A percentile compares a stretch with the other conserved stretches of the same genome.
These are phyloP conservation scores for Lagenidium giganteum DNA, from an alignment of 352 stramenopile genomes.

Conservation along the genomic window DNA sequence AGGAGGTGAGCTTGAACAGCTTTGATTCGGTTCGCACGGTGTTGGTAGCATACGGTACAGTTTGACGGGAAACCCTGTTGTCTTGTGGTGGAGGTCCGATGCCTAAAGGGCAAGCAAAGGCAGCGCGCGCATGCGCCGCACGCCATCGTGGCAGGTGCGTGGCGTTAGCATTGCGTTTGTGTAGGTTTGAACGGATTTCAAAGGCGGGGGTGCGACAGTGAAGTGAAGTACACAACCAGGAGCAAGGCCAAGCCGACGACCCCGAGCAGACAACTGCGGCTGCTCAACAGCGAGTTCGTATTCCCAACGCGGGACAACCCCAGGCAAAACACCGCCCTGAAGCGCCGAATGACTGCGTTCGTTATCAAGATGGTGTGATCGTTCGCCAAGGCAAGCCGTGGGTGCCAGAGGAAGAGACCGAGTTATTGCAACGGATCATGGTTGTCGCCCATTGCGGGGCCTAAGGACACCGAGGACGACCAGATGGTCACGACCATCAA, in stretches of 20 bases:
- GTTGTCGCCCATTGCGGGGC: slow-evolving; percentile 14
- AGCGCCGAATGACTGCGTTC: not conserved
- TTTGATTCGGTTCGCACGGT: too few relatives aligned
- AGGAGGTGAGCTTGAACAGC: too few relatives aligned
- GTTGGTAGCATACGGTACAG: too few relatives aligned
- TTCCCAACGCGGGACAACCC: too few relatives aligned
- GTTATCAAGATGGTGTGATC: slow-evolving; percentile 1
- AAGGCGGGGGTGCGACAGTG: too few relatives aligned
- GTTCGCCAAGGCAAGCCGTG: not conserved
- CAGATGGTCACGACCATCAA: slow-evolving; percentile 6
- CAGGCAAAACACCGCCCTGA: too few relatives aligned
- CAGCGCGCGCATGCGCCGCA: slow-evolving; percentile 17
- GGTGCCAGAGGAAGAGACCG: not conserved
- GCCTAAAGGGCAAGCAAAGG: slow-evolving; percentile 17
- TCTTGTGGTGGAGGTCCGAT: slow-evolving; percentile 12
- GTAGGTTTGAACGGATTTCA: not conserved
- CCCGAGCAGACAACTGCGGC: too few relatives aligned
- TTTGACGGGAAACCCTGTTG: slow-evolving; percentile 18
- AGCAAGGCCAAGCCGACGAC: too few relatives aligned
- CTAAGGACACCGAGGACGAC: slow-evolving; percentile 11
- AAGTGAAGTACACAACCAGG: too few relatives aligned
- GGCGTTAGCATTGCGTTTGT: slow-evolving; percentile 22
- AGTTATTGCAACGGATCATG: slow-evolving; percentile 13
- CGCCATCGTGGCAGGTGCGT: slow-evolving; percentile 3
- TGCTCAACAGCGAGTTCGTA: too few relatives aligned